phyloP scores from a whole-genome alignment of 1,284 basidiomycete genomes.

The Volvariella volvacea region DNA sequence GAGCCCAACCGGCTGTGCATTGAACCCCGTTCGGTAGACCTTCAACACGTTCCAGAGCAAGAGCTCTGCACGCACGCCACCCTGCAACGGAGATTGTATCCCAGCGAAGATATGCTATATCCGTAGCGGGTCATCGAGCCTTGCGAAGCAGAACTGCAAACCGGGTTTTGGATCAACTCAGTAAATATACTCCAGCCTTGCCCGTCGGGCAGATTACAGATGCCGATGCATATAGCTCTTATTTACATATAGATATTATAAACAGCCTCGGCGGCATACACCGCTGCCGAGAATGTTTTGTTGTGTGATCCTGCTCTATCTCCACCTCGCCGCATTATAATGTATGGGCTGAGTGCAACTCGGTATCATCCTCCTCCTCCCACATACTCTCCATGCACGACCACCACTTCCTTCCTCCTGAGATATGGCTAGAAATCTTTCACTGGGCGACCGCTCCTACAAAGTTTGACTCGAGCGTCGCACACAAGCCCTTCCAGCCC shows the following conservation, averaged over 20 bases:
- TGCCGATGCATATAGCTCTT: no score
- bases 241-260: no score
- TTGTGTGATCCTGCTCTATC: no score
- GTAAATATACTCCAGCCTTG: no score
- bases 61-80: constrained; percentile 42
- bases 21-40: constrained; percentile 26
- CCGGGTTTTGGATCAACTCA: neutral
- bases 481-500: constrained; percentile 32
- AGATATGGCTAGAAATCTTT: constrained; percentile 47
- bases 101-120: constrained; percentile 77
- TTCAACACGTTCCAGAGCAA: constrained; percentile 75
- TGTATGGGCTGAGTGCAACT: no score
- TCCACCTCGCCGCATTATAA: no score
- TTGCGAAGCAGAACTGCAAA: neutral
- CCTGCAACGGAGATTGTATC: constrained; percentile 55
- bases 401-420: constrained; percentile 32
- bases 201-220: no score
- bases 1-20: constrained; percentile 4
- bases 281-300: no score
- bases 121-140: constrained; percentile 38
- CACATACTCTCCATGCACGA: constrained; percentile 11
- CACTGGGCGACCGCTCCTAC: constrained; percentile 30
- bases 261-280: no score
- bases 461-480: constrained; percentile 17
- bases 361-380: no score